Conservation (phyloP, 2,329 filamentous ascomycete species). For the Venturia nashicola region DNA sequence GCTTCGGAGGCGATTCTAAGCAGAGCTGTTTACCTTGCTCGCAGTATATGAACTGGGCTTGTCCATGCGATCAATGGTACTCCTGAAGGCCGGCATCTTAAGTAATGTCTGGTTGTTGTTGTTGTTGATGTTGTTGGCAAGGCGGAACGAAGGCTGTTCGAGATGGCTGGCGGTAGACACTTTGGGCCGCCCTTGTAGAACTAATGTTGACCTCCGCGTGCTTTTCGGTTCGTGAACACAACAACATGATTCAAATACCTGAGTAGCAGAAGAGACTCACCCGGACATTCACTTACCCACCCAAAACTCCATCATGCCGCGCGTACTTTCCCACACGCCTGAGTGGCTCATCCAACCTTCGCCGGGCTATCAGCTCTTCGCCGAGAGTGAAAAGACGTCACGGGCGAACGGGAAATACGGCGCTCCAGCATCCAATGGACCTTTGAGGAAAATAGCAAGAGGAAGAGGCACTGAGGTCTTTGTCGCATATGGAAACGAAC, state of each 20-base stretch:
- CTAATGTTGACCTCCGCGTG: not conserved
- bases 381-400: slow-evolving; percentile 14
- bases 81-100: slow-evolving; percentile 8
- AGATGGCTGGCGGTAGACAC: not conserved
- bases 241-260: not conserved
- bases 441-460: slow-evolving; percentile 56
- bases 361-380: slow-evolving; percentile 68
- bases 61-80: slow-evolving; percentile 82
- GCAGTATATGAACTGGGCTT: slow-evolving; percentile 89
- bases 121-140: not conserved
- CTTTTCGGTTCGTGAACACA: not conserved
- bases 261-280: not conserved
- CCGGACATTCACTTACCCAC: not conserved
- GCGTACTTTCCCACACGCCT: slow-evolving; percentile 74
- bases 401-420: slow-evolving; percentile 13
- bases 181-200: no score
- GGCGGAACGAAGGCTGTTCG: not conserved
- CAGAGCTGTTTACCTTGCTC: slow-evolving; percentile 50
- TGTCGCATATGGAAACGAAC: slow-evolving; percentile 74
- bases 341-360: slow-evolving; percentile 72
- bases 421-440: slow-evolving; percentile 22
- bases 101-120: not conserved
- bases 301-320: slow-evolving; percentile 53
- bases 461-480: slow-evolving; percentile 74
- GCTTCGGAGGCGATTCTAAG: slow-evolving; percentile 3